Evolutionary conservation across 2,329 filamentous ascomycete genomes (phyloP).

Genomic region (Monilinia vaccinii-corymbosi): DNA sequence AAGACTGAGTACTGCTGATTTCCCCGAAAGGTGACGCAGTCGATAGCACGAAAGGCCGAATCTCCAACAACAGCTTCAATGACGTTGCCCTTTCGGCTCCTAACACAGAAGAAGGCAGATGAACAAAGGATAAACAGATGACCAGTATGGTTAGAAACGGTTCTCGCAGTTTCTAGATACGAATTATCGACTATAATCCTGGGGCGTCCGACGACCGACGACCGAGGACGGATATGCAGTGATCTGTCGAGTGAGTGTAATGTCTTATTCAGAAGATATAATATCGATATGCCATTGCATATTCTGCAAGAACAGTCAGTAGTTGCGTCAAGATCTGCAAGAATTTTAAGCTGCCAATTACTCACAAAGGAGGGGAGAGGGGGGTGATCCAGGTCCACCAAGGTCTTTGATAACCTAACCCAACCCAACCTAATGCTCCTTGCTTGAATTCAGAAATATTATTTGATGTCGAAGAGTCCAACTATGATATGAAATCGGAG

Average conservation of each 20-base stretch:
- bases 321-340: neutral
- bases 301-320: neutral
- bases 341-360: neutral
- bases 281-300: neutral
- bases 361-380: neutral
- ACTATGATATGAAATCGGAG: neutral
- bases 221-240: neutral
- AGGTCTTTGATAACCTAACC: too few relatives aligned
- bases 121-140: neutral
- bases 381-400: neutral
- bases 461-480: neutral
- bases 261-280: neutral
- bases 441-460: neutral
- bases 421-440: too few relatives aligned
- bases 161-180: neutral
- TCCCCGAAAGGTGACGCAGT: neutral
- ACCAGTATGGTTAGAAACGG: neutral
- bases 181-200: neutral
- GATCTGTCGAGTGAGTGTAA: neutral
- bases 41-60: neutral
- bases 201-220: neutral
- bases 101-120: neutral
- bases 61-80: neutral
- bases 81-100: neutral
- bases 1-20: neutral